Evolutionary conservation across 495 filamentous ascomycete species (phyloP).

Genomic region (Tuber borchii): DNA sequence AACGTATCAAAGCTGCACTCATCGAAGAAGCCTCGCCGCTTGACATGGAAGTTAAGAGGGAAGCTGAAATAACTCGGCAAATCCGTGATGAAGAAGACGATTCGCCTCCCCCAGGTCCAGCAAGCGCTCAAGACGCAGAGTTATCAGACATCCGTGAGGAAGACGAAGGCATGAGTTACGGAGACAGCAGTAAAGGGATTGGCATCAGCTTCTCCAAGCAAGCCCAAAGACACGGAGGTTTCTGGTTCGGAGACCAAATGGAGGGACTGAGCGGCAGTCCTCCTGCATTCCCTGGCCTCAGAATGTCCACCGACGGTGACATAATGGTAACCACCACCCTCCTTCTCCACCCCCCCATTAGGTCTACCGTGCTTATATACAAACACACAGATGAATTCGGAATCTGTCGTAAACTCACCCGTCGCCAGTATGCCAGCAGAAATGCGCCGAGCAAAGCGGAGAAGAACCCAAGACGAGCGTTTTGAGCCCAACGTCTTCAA

Average conservation of each 20-base stretch:
- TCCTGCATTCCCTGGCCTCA: conserved; percentile 34
- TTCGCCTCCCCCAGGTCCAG: conserved; percentile 47
- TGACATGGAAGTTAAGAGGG: conserved; percentile 80
- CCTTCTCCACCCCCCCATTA: background rate
- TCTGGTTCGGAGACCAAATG: conserved; percentile 42
- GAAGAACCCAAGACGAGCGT: conserved; percentile 62
- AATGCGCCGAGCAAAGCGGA: conserved; percentile 37
- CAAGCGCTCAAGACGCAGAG: conserved; percentile 23
- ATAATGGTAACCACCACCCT: conserved; percentile 25
- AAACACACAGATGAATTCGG: conserved; percentile 36
- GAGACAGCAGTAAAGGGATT: conserved; percentile 28
- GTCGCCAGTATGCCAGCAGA: conserved; percentile 30
- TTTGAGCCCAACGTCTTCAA: conserved; percentile 87
- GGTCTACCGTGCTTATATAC: conserved; percentile 13
- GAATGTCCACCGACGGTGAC: conserved; percentile 36
- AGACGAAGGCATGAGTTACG: conserved; percentile 36
- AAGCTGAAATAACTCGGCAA: conserved; percentile 90
- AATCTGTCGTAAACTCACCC: conserved; percentile 32
- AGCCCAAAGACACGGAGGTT: conserved; percentile 38
- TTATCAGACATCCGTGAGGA: conserved; percentile 36
- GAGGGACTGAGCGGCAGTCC: conserved; percentile 38
- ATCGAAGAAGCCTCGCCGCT: conserved; percentile 79
- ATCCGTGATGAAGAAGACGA: conserved; percentile 63
- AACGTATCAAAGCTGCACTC: conserved; percentile 81
- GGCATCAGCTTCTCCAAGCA: conserved; percentile 40